These are phyloP conservation scores for Leptodermis oblonga DNA, from an alignment of 257 asterid genomes.

Conservation along the genomic window DNA sequence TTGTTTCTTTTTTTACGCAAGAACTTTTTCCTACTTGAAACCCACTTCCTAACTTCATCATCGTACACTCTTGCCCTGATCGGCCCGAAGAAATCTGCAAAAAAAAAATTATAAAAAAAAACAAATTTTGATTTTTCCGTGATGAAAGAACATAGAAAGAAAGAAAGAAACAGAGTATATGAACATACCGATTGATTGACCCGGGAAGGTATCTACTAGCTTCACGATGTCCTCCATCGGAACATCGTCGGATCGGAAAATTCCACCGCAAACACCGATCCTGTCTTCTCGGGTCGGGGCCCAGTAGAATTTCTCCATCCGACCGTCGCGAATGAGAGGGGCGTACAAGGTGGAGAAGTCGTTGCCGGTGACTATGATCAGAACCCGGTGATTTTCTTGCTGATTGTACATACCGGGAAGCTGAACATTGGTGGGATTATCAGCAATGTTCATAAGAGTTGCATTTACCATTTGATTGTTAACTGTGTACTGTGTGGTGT, in stretches of 20 bases:
- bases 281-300: slow-evolving; percentile 45
- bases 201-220: slow-evolving; percentile 45
- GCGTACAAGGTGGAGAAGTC: slow-evolving; percentile 49
- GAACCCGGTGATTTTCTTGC: slow-evolving; percentile 41
- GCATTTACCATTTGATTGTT: slow-evolving; percentile 54
- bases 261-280: slow-evolving; percentile 40
- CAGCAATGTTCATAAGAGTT: slow-evolving; percentile 47
- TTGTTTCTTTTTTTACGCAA: too few species aligned
- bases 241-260: slow-evolving; percentile 35
- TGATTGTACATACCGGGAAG: slow-evolving; percentile 47
- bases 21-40: slow-evolving; percentile 24
- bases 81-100: slow-evolving; percentile 47
- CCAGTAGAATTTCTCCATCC: slow-evolving; percentile 53
- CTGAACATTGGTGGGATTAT: slow-evolving; percentile 46
- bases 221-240: slow-evolving; percentile 30
- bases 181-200: slow-evolving; percentile 44
- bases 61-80: slow-evolving; percentile 41
- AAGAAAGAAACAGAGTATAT: neutral
- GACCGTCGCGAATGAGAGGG: slow-evolving; percentile 49
- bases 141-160: too few species aligned
- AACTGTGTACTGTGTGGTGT: slow-evolving; percentile 44
- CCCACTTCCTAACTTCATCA: slow-evolving; percentile 45
- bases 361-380: slow-evolving; percentile 41
- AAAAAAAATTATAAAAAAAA: too few species aligned
- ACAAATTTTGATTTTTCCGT: neutral